A percentile compares a stretch with the other conserved stretches of the same genome.
Conservation (phyloP, 2,329 filamentous ascomycete species). For the Ceratocystis smalleyi region DNA sequence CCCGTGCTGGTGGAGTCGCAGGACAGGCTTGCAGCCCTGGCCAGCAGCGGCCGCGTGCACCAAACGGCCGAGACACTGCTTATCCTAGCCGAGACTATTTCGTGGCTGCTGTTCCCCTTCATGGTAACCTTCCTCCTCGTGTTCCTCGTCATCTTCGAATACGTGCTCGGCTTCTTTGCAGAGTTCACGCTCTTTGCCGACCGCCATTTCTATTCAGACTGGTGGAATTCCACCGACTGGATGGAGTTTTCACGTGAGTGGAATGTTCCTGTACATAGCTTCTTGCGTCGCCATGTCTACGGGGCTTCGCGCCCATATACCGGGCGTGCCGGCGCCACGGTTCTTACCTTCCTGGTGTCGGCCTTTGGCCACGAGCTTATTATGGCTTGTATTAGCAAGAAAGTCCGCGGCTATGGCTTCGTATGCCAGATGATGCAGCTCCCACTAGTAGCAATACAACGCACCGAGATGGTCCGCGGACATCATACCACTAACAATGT, state of each 20-base stretch:
- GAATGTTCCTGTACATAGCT: conserved; percentile 96
- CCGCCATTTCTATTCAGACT: conserved; percentile 75
- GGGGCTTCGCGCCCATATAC: conserved; percentile 62
- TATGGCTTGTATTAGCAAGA: conserved; percentile 96
- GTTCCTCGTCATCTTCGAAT: conserved; percentile 97
- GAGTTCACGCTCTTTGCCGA: conserved; percentile 90
- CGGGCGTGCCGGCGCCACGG: conserved; percentile 60
- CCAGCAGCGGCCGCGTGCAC: not conserved
- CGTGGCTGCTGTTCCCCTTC: conserved; percentile 85
- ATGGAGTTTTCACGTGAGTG: conserved; percentile 92
- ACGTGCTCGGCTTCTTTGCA: conserved; percentile 82
- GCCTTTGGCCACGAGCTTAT: conserved; percentile 86
- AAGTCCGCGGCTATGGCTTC: conserved; percentile 86
- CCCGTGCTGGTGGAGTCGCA: conserved; percentile 67
- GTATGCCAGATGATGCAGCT: conserved; percentile 92
- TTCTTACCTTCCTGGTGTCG: conserved; percentile 82
- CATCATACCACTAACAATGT: conserved; percentile 72
- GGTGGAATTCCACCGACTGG: conserved; percentile 72
- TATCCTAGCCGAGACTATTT: conserved; percentile 77
- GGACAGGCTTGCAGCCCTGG: conserved; percentile 27
- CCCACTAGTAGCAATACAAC: conserved; percentile 83
- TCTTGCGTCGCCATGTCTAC: conserved; percentile 89
- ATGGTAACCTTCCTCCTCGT: conserved; percentile 92
- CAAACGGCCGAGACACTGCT: conserved; percentile 48
- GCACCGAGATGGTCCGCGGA: conserved; percentile 58